Evolutionary conservation across 1,139 yeast species (phyloP), one percentile per base, ranked within the genome.

Genomic region (Geotrichum histeridarum): DNA sequence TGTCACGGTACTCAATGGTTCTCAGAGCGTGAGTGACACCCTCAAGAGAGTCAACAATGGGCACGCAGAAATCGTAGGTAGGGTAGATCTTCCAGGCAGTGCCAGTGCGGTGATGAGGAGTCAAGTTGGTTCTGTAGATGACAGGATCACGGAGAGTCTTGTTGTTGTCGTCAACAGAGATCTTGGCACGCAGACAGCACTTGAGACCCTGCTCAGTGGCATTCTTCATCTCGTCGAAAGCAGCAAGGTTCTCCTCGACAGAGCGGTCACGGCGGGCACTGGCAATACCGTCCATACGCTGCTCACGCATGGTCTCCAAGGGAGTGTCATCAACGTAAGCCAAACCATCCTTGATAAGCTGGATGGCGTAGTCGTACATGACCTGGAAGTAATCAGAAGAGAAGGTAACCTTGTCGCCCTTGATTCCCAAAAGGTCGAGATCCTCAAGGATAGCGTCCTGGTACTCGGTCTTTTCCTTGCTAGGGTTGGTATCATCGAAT

Each of bases 291-390:
- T 89, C 96, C 87, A 88, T 88, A 79, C 99, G 87, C 78, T 93
- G 94, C 69, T 90, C 96, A 77, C 99, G 86, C 98, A 93, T 93
- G 70, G 80, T 78, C 67, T 91, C 98, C 66, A 83, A 81, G 55
- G 90, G 88, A 49, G 98, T 93, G 68, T 93, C 97, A 69, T 93
- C 98, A 77, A 95, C 88, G 76, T 93, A 93, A 48, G 98, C 98
- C 64, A 87, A 84, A 59, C 97, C 98, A 55, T 87, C 95, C 73
- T 87, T 86, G 76, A 93, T 91, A 82, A 91, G 72, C 68, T 86
- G 75, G 56, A 89, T 70, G 57, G 95, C 94, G 60, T 82, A 77
- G 47, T 89, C 93, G 72, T 86, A 91, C 96, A 93, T 88, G 63
- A 82, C 73, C 61, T 89, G 83, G 73, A 93, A 91, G 76, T 93